These are phyloP conservation scores for Microbotryum scabiosae DNA, from an alignment of 1,284 basidiomycete genomes.

Conservation along the genomic window DNA sequence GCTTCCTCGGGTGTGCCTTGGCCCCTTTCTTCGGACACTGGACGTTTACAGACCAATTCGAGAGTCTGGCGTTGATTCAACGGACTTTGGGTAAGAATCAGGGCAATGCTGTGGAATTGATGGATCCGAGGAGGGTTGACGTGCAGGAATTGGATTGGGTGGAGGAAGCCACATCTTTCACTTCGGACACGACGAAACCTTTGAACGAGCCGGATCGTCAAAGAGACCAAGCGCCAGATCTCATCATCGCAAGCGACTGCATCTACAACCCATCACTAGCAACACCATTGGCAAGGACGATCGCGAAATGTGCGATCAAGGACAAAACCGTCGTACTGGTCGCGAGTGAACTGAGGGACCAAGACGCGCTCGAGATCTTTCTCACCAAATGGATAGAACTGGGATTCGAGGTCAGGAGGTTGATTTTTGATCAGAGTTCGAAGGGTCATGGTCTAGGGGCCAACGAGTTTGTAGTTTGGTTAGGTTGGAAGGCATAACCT, in stretches of 20 bases:
- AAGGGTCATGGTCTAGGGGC: no score
- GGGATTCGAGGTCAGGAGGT: not conserved
- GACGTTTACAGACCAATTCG: constrained; percentile 28
- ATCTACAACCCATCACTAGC: constrained; percentile 30
- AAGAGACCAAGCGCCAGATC: not conserved
- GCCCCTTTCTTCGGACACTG: constrained; percentile 15
- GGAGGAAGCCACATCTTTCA: not conserved
- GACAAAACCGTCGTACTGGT: constrained; percentile 18
- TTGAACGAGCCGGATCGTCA: not conserved
- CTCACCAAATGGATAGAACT: constrained; percentile 8
- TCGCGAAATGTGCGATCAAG: constrained; percentile 5
- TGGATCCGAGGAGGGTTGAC: not conserved
- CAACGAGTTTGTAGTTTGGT: no score
- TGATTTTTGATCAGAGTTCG: no score
- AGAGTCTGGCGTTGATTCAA: constrained; percentile 17
- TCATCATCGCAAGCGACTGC: constrained; percentile 29
- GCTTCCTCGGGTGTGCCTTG: constrained; percentile 25
- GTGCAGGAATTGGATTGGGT: constrained; percentile 17
- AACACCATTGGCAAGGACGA: constrained; percentile 15
- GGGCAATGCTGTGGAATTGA: not conserved
- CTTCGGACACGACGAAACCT: not conserved
- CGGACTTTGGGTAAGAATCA: constrained; percentile 19
- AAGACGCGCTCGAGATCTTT: constrained; percentile 23
- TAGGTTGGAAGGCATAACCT: no score
- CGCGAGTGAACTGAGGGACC: constrained; percentile 20